Base-by-base conservation (phyloP, 495 filamentous ascomycete genomes). In the Aspergillus steynii region DNA sequence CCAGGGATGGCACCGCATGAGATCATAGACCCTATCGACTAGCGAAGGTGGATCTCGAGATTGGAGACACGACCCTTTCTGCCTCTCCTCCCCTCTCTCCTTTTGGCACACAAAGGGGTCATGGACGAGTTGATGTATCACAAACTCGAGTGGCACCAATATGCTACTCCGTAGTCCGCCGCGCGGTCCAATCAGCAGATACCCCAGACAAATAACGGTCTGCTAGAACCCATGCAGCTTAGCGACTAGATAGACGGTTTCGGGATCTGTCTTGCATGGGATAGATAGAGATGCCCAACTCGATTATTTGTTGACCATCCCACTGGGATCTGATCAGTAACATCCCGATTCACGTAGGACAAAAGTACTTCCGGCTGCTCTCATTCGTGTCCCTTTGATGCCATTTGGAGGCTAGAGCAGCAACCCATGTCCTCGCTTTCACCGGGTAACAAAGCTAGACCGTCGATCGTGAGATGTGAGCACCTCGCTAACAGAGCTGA, bases 151-250 rank as follows among this genome's bases (percentile, higher is more conserved):
- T 27, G 1, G 37, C 37, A 10, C 37, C 37, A 42, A 42, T 42
- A 42, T 4, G 9, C 37, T 42, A 42, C 9, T 42, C 12, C 37
- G 37, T 42, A 42, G 7, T 42, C 2, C 34, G 34, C 34, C 2
- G 5, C 12, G 20, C 20, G 5, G 26, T 26, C 15, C 49, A 50
- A 15, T 26, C 9, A 26, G 8, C 4, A 28, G 50, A 51, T 51
- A 51, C 50, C 15, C 50, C 25, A 29, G 50, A 15, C 37, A 42
- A 49, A 52, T 56, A 66, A 66, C 60, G 61, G 64, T 53, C 57
- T 45, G 12, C 64, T 66, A 61, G 58, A 48, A 31, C 50, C 2
- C 27, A 57, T 51, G 27, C 14, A 48, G 58, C 27, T 48, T 56
- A 61, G 59, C 3, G 53, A 55, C 25, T 28, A 2, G 34, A 47